A percentile compares a stretch with the other conserved stretches of the same genome.
These are phyloP conservation scores for Tubosaeta brunneosetosa DNA, from an alignment of 768 basidiomycete species.

Conservation along the genomic window DNA sequence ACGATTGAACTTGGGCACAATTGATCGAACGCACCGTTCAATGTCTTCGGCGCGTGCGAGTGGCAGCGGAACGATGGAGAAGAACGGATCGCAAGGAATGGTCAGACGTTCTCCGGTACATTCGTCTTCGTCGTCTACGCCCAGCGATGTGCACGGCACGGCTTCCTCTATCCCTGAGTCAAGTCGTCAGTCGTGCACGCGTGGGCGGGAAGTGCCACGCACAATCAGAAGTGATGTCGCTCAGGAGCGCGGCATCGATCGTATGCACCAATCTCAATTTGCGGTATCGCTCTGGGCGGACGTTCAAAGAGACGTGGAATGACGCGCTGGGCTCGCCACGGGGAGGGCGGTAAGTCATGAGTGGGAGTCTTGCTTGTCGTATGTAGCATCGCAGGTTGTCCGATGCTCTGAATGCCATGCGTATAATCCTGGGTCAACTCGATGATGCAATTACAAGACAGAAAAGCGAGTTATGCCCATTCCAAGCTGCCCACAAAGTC, in stretches of 20 bases:
- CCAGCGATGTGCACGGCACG: constrained; percentile 34
- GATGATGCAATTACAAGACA: no score
- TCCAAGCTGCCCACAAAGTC: neutral
- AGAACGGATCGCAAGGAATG: constrained; percentile 39
- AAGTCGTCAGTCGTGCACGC: constrained; percentile 3
- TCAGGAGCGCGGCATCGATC: constrained; percentile 29
- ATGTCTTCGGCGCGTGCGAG: constrained; percentile 40
- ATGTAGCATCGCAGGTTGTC: constrained; percentile 46
- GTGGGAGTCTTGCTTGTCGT: constrained; percentile 43
- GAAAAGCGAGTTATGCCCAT: no score
- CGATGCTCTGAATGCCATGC: constrained; percentile 33
- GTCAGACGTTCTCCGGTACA: constrained; percentile 39
- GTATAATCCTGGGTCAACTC: neutral
- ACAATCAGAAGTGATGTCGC: constrained; percentile 37
- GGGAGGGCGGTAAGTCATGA: constrained; percentile 32
- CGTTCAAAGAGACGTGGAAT: constrained; percentile 23
- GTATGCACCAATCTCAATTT: constrained; percentile 46
- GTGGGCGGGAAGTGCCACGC: constrained; percentile 12
- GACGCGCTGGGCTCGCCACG: constrained; percentile 28
- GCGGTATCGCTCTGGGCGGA: constrained; percentile 47
- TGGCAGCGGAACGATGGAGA: constrained; percentile 31
- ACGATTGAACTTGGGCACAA: neutral
- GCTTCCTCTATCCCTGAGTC: constrained; percentile 37
- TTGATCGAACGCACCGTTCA: constrained; percentile 33
- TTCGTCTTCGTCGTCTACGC: constrained; percentile 36